A percentile compares a stretch with the other conserved stretches of the same genome.
These are phyloP conservation scores for Funneliformis caledonium DNA, from an alignment of 371 early-diverging fungal species.

Conservation along the genomic window DNA sequence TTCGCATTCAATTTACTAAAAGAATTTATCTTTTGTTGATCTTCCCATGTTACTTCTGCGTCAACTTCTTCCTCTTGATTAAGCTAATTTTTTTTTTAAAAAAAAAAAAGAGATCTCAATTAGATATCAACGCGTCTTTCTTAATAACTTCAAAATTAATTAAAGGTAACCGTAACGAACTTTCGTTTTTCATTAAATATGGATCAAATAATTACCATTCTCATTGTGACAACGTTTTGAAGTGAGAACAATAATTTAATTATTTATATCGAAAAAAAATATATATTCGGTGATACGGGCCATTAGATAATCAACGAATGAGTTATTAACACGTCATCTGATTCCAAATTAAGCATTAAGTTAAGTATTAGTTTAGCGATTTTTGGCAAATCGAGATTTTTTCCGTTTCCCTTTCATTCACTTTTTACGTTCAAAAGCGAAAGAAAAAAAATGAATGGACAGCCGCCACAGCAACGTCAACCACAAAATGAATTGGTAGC, in stretches of 20 bases:
- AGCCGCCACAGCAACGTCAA: neutral
- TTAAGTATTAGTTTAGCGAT: too few relatives aligned
- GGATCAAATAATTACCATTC: neutral
- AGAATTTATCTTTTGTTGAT: slow-evolving; percentile 92
- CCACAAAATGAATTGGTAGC: neutral
- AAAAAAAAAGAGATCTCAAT: neutral
- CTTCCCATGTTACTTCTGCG: slow-evolving; percentile 91
- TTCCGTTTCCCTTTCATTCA: neutral
- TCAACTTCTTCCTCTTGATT: slow-evolving; percentile 84
- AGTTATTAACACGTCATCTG: neutral
- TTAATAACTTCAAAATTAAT: neutral
- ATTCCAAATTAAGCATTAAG: too few relatives aligned
- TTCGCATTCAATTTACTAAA: slow-evolving; percentile 87
- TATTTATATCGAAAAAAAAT: neutral
- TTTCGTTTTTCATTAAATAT: too few relatives aligned
- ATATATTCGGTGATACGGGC: neutral
- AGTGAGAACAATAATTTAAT: neutral
- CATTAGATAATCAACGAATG: neutral
- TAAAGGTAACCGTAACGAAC: too few relatives aligned
- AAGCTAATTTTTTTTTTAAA: slow-evolving; percentile 48
- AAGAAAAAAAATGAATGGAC: neutral
- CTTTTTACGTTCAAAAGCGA: neutral
- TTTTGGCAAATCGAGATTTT: too few relatives aligned
- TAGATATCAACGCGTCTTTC: neutral
- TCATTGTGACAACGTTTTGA: neutral